Base-by-base conservation (phyloP, 164 flowering plant species). In the Akebia trifoliata region DNA sequence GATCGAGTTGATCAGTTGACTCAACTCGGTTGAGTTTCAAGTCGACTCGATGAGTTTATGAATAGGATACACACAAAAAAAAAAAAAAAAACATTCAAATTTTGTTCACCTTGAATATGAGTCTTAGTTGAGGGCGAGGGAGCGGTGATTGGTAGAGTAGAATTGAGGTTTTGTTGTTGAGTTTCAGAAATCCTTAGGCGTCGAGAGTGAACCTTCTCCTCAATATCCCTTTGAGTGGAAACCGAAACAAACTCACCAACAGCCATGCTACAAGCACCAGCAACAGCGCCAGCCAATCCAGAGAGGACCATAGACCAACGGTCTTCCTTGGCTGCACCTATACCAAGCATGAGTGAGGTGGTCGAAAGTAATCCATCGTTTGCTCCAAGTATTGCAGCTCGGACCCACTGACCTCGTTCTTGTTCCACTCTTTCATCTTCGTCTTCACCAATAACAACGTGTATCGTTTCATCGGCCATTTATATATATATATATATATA, bases 241-340 rank as follows among this genome's bases (percentile, higher is more conserved):
- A 84, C 90, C 0, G 90, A 84, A 1, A 79, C 81, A 45, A 69
- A 84, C 60, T 84, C 86, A 1, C 86, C 90, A 7, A 81, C 80
- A 26, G 84, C 81, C 86, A 81, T 81, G 62, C 90, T 84, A 37
- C 76, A 81, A 8, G 86, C 80, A 18, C 86, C 86, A 1, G 83
- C 84, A n/a, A 84, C 48, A 24, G 83, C 74, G 1, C 86, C 90
- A 7, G 90, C 84, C 0, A 84, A n/a, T n/a, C 90, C 90, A 6
- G 86, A 68, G 8, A 79, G 66, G 29, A 78, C 37, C 75, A 81
- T 72, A 24, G 73, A 50, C 66, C 60, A n/a, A 4, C 64, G 66
- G 48, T 76, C 78, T 26, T 81, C 79, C 35, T 50, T 64, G 0
- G 77, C 80, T 0, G 86, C 84, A 0, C 80, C 78, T 0, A 81